Base-by-base conservation (phyloP, 164 flowering plant species). In the Berberis vulgaris region DNA sequence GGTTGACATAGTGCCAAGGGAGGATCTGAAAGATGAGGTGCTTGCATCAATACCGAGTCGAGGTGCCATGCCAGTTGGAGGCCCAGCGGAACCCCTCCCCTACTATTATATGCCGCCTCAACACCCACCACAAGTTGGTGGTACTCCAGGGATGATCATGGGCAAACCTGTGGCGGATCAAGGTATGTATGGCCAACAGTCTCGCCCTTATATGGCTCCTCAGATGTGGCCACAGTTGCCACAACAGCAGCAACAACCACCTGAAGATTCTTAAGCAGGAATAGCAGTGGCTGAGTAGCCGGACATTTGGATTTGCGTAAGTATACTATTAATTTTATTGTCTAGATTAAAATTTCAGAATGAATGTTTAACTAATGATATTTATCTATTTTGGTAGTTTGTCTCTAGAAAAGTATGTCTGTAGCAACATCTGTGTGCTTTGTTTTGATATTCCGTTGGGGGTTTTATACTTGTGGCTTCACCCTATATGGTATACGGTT, bases 1-100 rank as follows among this genome's bases (percentile, higher is more conserved):
- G 71, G 95, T 88, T 54, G 95, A 88, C 69, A 85, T 85, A 52
- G 91, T 85, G 54, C 95, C 95, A 0, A 72, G 91, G 64, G 95
- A 88, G 76, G 91, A 85, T 69, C 61, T 84, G 69, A 84, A 81
- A 74, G 88, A 86, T 64, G 92, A 84, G 72, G 84, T 80, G 12
- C 78, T 83, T 54, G 81, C 84, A 1, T 71, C 82, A 5, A 72
- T 83, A 39, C 88, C 88, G 2, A 60, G 87, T 57, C 83, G 72
- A 43, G 71, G 80, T 55, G n/a, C 73, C 45, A 68, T 80, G 58
- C 81, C 86, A 8, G 81, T 78, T 57, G 85, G 85, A 43, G 80
- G 76, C 61, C 76, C 82, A 7, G 67, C 84, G 1, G 88, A 84
- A 9, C 73, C 76, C 39, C 67, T 82, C 49, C 86, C 88, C 53